Evolutionary conservation across 371 early-diverging fungal genomes (phyloP), one percentile per base, ranked within the genome.

Genomic region (Mucor irregularis): DNA sequence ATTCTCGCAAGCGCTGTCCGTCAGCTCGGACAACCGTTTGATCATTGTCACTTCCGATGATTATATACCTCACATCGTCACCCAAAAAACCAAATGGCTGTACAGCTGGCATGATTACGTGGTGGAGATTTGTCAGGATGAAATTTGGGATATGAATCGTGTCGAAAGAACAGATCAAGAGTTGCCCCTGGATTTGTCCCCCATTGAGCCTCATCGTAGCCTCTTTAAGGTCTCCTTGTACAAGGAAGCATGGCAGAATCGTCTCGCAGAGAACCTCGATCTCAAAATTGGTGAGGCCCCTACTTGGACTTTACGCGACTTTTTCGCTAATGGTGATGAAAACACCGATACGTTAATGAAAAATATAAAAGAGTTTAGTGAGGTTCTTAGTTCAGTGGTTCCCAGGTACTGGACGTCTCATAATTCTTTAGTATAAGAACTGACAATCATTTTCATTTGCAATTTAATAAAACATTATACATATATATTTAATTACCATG

Each of bases 241-340:
- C 33, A 60, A 62, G 7, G 72, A 73, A 24, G 31, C 38, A 21
- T 79, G 79, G 79, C 48, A 60, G 0, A 48, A 76, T 44, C 56
- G 76, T 17, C 66, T 79, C 43, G 55, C 72, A 2, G 62, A 71
- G 17, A 79, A 79, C 17, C 39, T 76, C 14, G 43, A 44, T 7
- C 46, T 79, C 14, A 42, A 52, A 5, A 63, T 76, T 31, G 79
- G 79, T 9, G 72, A 76, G 38, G 69, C 76, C 0, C 79, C 79
- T 0, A n/a, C 22, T 3, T 79, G 79, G 79, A 68, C 64, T 0
- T 13, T 57, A 6, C 26, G 47, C 5, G 67, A 76, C 35, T 79
- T 79, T 44, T 45, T 76, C 22, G 53, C 56, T 0, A 55, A 49
- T 0, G 35, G 52, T 0, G 61, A 56, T 33, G 78, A 78, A 28